Evolutionary conservation across 2,329 filamentous ascomycete species (phyloP).

Genomic region (Ophiostoma perfectum): DNA sequence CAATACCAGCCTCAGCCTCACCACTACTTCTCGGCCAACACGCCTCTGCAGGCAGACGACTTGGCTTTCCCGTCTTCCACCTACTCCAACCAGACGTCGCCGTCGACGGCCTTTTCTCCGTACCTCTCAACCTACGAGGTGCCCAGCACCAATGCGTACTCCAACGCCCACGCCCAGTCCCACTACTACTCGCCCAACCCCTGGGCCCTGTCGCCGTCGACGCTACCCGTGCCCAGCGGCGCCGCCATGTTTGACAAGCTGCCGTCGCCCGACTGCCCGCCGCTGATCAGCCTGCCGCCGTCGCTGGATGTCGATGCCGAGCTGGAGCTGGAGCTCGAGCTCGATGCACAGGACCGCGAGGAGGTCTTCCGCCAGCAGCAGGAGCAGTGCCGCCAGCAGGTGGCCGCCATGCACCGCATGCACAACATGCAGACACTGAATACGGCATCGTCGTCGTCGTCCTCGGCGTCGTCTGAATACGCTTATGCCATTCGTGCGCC

Average conservation of each 20-base stretch:
- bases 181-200: slow-evolving; percentile 39
- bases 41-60: slow-evolving; percentile 16
- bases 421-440: background rate
- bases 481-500: slow-evolving; percentile 5
- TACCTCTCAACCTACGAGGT: slow-evolving; percentile 31
- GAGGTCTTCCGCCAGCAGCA: slow-evolving; percentile 14
- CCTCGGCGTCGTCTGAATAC: background rate
- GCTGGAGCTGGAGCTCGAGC: background rate
- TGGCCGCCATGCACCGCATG: background rate
- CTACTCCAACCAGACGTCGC: slow-evolving; percentile 56
- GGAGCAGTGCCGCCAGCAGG: slow-evolving; percentile 12
- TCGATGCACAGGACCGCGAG: background rate
- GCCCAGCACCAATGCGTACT: background rate
- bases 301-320: slow-evolving; percentile 2
- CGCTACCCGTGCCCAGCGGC: slow-evolving; percentile 16
- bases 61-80: slow-evolving; percentile 34
- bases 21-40: slow-evolving; percentile 20
- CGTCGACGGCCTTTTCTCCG: slow-evolving; percentile 50
- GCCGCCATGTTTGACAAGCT: slow-evolving; percentile 26
- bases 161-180: slow-evolving; percentile 28
- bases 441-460: background rate
- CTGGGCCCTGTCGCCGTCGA: slow-evolving; percentile 33
- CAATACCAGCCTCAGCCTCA: background rate
- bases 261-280: slow-evolving; percentile 26
- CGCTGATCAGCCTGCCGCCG: slow-evolving; percentile 19